Evolutionary conservation across 2,329 filamentous ascomycete species (phyloP), one percentile per base, ranked within the genome.

Genomic region (Beauveria scarabaeidicola): DNA sequence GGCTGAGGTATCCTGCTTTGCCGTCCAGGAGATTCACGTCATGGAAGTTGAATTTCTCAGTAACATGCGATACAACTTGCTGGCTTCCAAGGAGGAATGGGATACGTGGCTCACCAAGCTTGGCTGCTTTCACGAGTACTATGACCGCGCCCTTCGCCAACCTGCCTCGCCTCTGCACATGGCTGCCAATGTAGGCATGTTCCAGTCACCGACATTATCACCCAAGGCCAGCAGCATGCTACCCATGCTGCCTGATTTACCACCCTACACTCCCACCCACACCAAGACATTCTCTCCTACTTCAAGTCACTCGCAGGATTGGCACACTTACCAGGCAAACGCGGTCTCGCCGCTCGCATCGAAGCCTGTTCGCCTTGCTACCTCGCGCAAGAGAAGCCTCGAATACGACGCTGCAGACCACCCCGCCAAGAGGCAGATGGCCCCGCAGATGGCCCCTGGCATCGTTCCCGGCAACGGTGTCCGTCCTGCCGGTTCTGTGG

Each of bases 41-140:
- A 99, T 99, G 94, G 94, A 99, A 72, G 94, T 99, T n/a, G 94
- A 99, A 72, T 99, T 99, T 68, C 78, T 99, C 63, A 97, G 93
- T 78, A 97, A 97, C 73, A 96, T 99, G 87, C 86, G 93, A 68
- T 99, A 97, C 74, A 91, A 90, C 67, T 78, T 99, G 8, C 86
- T 93, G 70, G 91, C 90, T 3, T 95, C 92, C 3, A 87, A 91
- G 69, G 81, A 85, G 57, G 84, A 96, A 70, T 99, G 94, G 94
- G 81, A 85, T 52, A 82, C 86, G 58, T 97, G 94, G 94, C 86
- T 97, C 68, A 77, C 80, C 63, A 91, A 91, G 71, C 78, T 97
- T 58, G 83, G 88, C 56, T 88, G 87, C 65, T 97, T 97, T 70
- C 86, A 87, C 64, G 85, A 87, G 56, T 97, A 91, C 74, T 91